Conservation (phyloP, 345 rosid genomes). For the Brassica carinata region DNA sequence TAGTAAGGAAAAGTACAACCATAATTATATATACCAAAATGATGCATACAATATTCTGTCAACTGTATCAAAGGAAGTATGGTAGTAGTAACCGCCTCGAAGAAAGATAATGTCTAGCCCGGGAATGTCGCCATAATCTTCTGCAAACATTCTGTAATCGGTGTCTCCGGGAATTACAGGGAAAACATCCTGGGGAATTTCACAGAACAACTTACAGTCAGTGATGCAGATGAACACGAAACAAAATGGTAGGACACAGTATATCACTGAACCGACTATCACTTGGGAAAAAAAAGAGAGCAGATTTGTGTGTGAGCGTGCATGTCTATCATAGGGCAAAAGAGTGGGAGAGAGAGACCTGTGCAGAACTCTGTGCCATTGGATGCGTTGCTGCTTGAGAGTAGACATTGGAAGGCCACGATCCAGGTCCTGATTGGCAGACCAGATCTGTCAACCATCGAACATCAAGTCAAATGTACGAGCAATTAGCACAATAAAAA, state of each 20-base stretch:
- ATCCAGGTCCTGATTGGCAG: conserved; percentile 97
- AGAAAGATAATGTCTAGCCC: conserved; percentile 97
- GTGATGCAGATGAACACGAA: conserved; percentile 1
- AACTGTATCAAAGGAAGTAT: conserved; percentile 89
- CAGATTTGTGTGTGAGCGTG: conserved; percentile 1
- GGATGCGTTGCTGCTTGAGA: conserved; percentile 85
- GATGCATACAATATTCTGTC: conserved; percentile 96
- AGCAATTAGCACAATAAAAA: conserved; percentile 6
- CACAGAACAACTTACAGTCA: conserved; percentile 15
- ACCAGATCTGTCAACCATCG: conserved; percentile 70
- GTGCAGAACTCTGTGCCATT: conserved; percentile 99
- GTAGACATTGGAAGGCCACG: conserved; percentile 86
- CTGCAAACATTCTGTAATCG: conserved; percentile 88
- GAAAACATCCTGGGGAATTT: conserved; percentile 75
- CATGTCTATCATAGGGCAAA: not conserved
- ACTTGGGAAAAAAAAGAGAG: not conserved
- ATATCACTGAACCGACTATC: not conserved
- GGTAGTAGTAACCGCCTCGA: conserved; percentile 96
- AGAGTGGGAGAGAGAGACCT: conserved; percentile 50
- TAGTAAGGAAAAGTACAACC: conserved; percentile 24
- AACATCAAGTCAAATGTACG: conserved; percentile 11
- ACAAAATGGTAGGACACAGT: conserved; percentile 8
- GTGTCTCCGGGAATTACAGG: conserved; percentile 94
- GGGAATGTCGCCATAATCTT: conserved; percentile 89
- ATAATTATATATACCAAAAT: conserved; percentile 57